A percentile compares a stretch with the other conserved stretches of the same genome.
Evolutionary conservation across 768 basidiomycete species (phyloP).

Genomic region (Macrolepiota dolichaula): DNA sequence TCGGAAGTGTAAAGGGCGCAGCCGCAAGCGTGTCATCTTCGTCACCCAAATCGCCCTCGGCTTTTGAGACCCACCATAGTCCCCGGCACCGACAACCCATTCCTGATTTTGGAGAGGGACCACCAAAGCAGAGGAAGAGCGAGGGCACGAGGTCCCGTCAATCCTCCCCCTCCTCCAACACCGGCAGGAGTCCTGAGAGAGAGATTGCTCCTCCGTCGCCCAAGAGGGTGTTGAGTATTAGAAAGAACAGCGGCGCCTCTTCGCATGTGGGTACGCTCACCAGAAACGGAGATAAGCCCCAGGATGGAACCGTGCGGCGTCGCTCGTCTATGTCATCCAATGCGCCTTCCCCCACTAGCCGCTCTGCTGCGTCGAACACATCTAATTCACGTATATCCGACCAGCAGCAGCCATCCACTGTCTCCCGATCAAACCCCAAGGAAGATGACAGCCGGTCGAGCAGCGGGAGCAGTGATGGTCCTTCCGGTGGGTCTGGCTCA

Average conservation of each 20-base stretch:
- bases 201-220: slow-evolving; percentile 5
- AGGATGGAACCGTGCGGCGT: slow-evolving; percentile 17
- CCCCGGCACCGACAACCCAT: slow-evolving; percentile 10
- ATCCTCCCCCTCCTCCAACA: slow-evolving; percentile 3
- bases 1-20: slow-evolving; percentile 1
- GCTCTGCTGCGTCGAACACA: slow-evolving; percentile 2
- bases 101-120: slow-evolving; percentile 3
- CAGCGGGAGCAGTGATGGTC: slow-evolving; percentile 60
- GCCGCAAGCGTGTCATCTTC: neutral
- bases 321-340: slow-evolving; percentile 18
- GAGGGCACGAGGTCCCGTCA: neutral
- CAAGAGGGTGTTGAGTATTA: neutral
- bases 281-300: neutral
- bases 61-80: neutral
- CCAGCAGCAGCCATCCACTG: slow-evolving; percentile 22
- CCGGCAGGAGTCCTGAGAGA: neutral
- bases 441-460: slow-evolving; percentile 35
- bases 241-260: slow-evolving; percentile 1
- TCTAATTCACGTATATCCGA: slow-evolving; percentile 15
- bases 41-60: slow-evolving; percentile 4
- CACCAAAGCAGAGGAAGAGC: neutral
- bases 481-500: slow-evolving; percentile 36
- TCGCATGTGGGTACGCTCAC: neutral
- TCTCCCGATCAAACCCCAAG: slow-evolving; percentile 28
- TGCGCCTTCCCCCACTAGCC: slow-evolving; percentile 1